Evolutionary conservation across 805 yeast species (phyloP).

Genomic region (Saturnispora kantuleensis): DNA sequence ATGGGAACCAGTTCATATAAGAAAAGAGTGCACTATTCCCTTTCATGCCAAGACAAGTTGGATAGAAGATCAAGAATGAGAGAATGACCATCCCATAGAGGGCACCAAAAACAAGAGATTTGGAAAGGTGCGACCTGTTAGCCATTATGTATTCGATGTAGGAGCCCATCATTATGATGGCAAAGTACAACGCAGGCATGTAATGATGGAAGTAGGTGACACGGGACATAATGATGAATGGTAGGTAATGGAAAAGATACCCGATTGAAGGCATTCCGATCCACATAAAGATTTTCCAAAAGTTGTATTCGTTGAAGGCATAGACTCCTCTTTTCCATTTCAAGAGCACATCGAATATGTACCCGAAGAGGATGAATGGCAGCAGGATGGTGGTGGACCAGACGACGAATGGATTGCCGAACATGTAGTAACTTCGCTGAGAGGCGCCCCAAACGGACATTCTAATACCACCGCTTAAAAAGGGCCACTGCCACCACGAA

Average conservation of each 20-base stretch:
- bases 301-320: conserved; percentile 27
- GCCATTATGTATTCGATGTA: conserved; percentile 37
- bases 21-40: conserved; percentile 33
- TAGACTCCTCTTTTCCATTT: conserved; percentile 52
- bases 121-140: not conserved
- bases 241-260: conserved; percentile 70
- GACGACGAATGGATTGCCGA: conserved; percentile 35
- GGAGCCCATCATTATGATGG: conserved; percentile 47
- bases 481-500: conserved; percentile 80
- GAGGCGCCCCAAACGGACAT: conserved; percentile 64
- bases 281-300: conserved; percentile 37
- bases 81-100: conserved; percentile 33
- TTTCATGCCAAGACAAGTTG: conserved; percentile 58
- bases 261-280: conserved; percentile 74
- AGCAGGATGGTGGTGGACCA: conserved; percentile 12
- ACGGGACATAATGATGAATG: conserved; percentile 75
- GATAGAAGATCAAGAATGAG: conserved; percentile 51
- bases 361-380: conserved; percentile 14
- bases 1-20: conserved; percentile 38
- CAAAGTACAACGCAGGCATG: conserved; percentile 75
- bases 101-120: conserved; percentile 28
- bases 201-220: conserved; percentile 83
- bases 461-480: conserved; percentile 55
- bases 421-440: conserved; percentile 49
- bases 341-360: conserved; percentile 30